A percentile compares a stretch with the other conserved stretches of the same genome.
phyloP scores from a whole-genome alignment of 2,329 filamentous ascomycete genomes.

The Alternaria consortialis region DNA sequence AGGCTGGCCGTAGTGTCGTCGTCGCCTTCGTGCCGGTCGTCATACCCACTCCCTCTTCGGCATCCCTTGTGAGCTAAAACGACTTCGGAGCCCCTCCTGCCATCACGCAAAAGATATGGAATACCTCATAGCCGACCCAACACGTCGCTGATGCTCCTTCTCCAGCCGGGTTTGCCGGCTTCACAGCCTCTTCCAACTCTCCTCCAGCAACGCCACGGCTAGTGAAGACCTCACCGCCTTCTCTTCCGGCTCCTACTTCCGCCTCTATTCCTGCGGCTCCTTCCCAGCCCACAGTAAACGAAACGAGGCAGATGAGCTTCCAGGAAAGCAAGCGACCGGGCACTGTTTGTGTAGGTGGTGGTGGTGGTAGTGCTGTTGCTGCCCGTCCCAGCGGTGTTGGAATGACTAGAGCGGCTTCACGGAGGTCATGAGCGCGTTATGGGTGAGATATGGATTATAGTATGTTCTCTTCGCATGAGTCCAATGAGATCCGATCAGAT shows the following conservation, averaged over 20 bases:
- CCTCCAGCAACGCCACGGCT: background rate
- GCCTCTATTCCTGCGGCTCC: background rate
- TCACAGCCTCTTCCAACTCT: background rate
- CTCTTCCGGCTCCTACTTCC: background rate
- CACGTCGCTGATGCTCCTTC: background rate
- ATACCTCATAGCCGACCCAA: background rate
- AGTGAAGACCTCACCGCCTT: background rate
- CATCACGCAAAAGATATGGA: background rate
- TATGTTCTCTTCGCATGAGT: background rate
- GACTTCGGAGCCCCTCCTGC: background rate
- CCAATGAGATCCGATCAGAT: background rate
- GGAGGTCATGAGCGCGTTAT: background rate
- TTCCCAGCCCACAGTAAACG: background rate
- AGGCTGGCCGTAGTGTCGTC: background rate
- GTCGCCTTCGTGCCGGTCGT: background rate
- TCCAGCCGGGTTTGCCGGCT: background rate
- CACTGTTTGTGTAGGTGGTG: background rate
- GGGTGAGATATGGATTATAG: background rate
- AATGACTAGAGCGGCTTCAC: background rate
- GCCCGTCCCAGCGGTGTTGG: background rate
- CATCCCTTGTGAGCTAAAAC: background rate
- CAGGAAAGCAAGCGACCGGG: constrained; percentile 2
- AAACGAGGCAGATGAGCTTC: background rate
- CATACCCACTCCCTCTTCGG: background rate
- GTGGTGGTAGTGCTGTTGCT: background rate